Base-by-base conservation (phyloP, 768 basidiomycete species). In the Rhizopogon vesiculosus region DNA sequence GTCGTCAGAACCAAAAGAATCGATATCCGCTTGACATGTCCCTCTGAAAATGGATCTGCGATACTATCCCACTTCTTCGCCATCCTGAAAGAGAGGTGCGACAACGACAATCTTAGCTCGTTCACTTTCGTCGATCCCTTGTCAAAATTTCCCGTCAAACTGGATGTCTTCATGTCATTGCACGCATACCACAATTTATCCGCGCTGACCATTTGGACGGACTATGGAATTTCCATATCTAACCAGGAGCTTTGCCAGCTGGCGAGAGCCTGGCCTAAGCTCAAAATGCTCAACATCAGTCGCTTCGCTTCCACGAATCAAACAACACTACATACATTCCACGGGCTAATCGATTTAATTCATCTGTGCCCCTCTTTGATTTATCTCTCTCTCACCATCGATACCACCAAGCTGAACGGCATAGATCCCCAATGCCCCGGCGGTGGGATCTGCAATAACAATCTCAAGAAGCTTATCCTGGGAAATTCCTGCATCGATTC, bases 331-430 rank as follows among this genome's bases (percentile, higher is more conserved):
- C 67, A 67, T 0, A 65, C 67, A 1, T 29, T 65, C 8, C 57
- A 35, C 12, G 59, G 62, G 0, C 57, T 69, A 33, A 1, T 58
- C 49, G 18, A 3, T 10, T 59, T 69, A 1, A 40, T 41, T 8
- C 55, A 40, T 8, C 45, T 46, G 10, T 67, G 63, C 25, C 59
- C 63, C 0, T 40, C 48, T 31, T 50, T 69, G 3, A 50, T 31
- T 3, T 22, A 51, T 1, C 61, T 67, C 50, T 44, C 67, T 4
- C 63, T 67, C 31, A 67, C 69, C 42, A n/a, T 69, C 1, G 65
- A 67, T 39, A 35, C 56, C 13, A 63, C 57, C 9, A 42, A 16
- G 8, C 6, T 43, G n/a, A 0, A 9, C 29, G 31, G 45, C n/a
- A 46, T 46, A 46, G 31, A 25, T 33, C 12, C 33, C 31, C 31